These are phyloP conservation scores for Oryza meyeriana DNA, from an alignment of 176 grass and related monocot species.

Conservation along the genomic window DNA sequence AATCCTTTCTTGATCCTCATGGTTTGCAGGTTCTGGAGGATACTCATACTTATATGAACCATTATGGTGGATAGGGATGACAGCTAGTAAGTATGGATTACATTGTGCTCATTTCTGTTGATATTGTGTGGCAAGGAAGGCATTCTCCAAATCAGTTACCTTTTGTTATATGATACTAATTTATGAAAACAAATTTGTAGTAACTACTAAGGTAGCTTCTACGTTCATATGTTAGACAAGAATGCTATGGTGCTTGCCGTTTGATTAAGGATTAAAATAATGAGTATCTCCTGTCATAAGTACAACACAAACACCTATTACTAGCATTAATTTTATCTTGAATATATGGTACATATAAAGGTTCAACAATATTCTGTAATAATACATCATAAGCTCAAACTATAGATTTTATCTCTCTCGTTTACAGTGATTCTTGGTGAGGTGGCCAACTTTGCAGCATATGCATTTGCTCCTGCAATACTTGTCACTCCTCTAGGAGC, in stretches of 20 bases:
- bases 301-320: neutral
- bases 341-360: neutral
- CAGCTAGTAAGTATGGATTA: slow-evolving; percentile 68
- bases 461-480: slow-evolving; percentile 84
- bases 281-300: neutral
- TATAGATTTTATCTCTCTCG: neutral
- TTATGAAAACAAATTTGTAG: neutral
- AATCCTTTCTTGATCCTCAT: neutral
- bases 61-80: slow-evolving; percentile 89
- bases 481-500: slow-evolving; percentile 90
- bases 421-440: slow-evolving; percentile 82
- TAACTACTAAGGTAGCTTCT: neutral
- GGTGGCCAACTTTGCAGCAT: slow-evolving; percentile 77
- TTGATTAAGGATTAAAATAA: neutral
- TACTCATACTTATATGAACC: slow-evolving; percentile 80
- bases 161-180: neutral
- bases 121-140: neutral
- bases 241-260: neutral
- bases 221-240: neutral
- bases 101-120: neutral
- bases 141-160: neutral
- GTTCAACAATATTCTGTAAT: neutral
- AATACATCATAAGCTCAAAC: neutral
- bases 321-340: neutral
- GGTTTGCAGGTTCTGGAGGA: slow-evolving; percentile 62